Base-by-base conservation (phyloP, 2,329 filamentous ascomycete genomes). In the Sporothrix phasma region DNA sequence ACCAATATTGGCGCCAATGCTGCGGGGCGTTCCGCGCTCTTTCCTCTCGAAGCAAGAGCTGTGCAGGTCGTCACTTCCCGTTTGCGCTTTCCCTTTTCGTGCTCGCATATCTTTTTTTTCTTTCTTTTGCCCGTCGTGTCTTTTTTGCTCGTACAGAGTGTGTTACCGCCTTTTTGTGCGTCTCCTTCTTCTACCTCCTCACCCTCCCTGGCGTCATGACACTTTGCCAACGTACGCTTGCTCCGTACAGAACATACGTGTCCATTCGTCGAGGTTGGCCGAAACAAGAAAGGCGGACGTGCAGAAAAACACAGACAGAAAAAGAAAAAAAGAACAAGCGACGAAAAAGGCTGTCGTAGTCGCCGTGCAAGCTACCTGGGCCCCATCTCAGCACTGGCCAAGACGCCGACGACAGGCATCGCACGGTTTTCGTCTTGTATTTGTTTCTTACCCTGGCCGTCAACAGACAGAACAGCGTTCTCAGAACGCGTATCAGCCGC, bases 1-100 rank as follows among this genome's bases (percentile, higher is more conserved):
- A 53, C 56, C 39, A 37, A 49, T 41, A 19, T 56, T 63, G 39
- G 61, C 51, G 49, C 60, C 46, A 62, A 62, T 39, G 26, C 41
- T 22, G 3, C 19, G 22, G 15, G 39, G 17, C 10, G 39, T 19
- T 24, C 54, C 13, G 34, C 15, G 2, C 24, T 22, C n/a, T n/a
- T 45, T 29, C 24, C 26, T 46, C 29, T 37, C 8, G 34, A 3
- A 37, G 34, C 8, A 37, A 37, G 3, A 37, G 8, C 8, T 1
- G 2, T 37, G 34, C 34, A 10, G 34, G 34, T 37, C 34, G 34
- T 37, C 34, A 37, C 34, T 24, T 43, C 49, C 37, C 24, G 37
- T 19, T 10, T 19, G 51, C n/a, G 17, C 29, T 45, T 41, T 17
- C 56, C 17, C 29, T 19, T 10, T 11, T 53, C 26, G 11, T 53